Evolutionary conservation across 805 yeast genomes (phyloP).

Genomic region (Scheffersomyces spartinae): DNA sequence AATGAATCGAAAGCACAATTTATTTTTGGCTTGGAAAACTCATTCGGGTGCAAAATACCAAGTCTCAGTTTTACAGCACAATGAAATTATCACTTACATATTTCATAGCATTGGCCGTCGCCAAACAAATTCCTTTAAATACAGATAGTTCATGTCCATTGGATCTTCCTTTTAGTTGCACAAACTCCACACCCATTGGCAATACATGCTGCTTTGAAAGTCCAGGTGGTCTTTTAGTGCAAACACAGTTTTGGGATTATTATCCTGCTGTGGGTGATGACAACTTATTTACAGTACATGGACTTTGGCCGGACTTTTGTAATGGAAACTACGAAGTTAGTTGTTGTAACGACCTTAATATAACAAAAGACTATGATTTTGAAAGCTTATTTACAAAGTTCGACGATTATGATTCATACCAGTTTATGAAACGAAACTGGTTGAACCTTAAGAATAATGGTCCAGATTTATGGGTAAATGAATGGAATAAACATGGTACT

Average conservation of each 20-base stretch:
- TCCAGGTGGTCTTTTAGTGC: slow-evolving; percentile 74
- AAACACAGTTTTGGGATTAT: slow-evolving; percentile 92
- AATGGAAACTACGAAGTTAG: slow-evolving; percentile 71
- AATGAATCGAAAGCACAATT: too few relatives aligned
- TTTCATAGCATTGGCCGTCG: too few relatives aligned
- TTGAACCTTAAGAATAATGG: slow-evolving; percentile 61
- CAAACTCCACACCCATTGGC: slow-evolving; percentile 14
- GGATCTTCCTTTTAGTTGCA: slow-evolving; percentile 21
- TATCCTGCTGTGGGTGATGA: slow-evolving; percentile 61
- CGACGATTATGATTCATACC: slow-evolving; percentile 40
- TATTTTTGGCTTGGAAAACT: too few relatives aligned
- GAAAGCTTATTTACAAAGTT: slow-evolving; percentile 16
- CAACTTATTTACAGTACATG: slow-evolving; percentile 70
- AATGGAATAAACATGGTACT: slow-evolving; percentile 89
- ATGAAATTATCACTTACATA: too few relatives aligned
- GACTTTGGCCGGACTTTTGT: slow-evolving; percentile 85
- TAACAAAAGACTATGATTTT: too few relatives aligned
- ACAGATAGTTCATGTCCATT: too few relatives aligned
- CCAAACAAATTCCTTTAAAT: too few relatives aligned
- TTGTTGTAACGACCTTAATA: too few relatives aligned
- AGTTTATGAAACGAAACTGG: slow-evolving; percentile 56
- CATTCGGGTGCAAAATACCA: too few relatives aligned
- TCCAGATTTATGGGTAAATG: slow-evolving; percentile 75
- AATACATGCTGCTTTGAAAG: slow-evolving; percentile 70
- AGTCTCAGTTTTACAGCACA: too few relatives aligned